Base-by-base conservation (phyloP, 805 yeast genomes). In the Ogataea thermomethanolica region DNA sequence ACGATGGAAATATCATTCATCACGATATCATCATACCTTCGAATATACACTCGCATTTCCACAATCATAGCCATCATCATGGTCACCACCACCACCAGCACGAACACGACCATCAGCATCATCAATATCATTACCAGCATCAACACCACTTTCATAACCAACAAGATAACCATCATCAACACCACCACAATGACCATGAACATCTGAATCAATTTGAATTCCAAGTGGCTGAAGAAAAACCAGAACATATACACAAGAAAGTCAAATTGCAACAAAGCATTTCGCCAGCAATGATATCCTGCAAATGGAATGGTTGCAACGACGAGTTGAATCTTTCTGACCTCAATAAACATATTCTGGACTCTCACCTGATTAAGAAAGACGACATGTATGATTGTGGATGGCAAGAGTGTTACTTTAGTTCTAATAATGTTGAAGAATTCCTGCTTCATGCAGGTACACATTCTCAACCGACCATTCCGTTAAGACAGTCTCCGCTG, bases 221-320 rank as follows among this genome's bases (percentile, higher is more conserved):
- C 15, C 13, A 13, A 20, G 13, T 13, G 26, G 5, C 10, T 20
- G 33, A 30, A 8, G 33, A 30, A 8, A 20, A 17, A 13, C 24
- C n/a, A 21, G 27, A 29, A 10, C 35, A 28, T 24, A 29, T 31
- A 12, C 30, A 24, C 7, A 44, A 41, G 17, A 33, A 27, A 14
- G n/a, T 38, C 15, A 70, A 38, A 66, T 65, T 45, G 56, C 61
- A 38, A 58, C 62, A 29, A 63, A 65, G 44, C 59, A 62, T 44
- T 64, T 58, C 45, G 57, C 58, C 47, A 52, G 51, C 44, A 55
- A 50, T 40, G 2, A 11, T 45, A 4, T 37, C 41, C 2, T 85
- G 95, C 59, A 74, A 78, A 55, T 86, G 95, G 95, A 78, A 77
- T 35, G 68, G 74, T 41, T 86, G 95, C 56, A 58, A 59, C 8